These are phyloP conservation scores for Ascochyta clinopodiicola DNA, from an alignment of 2,329 filamentous ascomycete genomes.

Conservation along the genomic window DNA sequence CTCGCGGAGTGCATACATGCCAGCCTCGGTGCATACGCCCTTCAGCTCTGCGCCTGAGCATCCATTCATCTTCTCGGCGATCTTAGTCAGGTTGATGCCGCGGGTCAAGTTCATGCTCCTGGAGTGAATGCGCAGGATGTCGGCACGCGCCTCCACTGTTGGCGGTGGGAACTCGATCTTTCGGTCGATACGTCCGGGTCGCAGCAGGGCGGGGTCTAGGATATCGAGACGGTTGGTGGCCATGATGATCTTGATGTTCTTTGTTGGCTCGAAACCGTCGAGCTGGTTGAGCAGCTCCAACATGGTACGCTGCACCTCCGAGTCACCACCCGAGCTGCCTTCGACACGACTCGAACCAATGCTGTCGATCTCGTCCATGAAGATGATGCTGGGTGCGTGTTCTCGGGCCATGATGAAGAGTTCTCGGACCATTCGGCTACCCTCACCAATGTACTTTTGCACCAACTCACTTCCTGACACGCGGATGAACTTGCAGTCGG, in stretches of 20 bases:
- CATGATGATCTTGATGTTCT: conserved; percentile 99
- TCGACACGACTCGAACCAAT: conserved; percentile 98
- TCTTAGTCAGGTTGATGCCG: conserved; percentile 97
- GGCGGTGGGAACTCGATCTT: conserved; percentile 99
- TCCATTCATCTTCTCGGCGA: conserved; percentile 99
- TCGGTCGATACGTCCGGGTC: conserved; percentile 96
- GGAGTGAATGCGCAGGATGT: conserved; percentile 97
- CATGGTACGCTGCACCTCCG: conserved; percentile 98
- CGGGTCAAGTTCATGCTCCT: conserved; percentile 98
- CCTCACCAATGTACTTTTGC: conserved; percentile 99
- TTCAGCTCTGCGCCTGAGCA: conserved; percentile 97
- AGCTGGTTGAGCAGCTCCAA: conserved; percentile 97
- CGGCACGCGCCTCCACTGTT: conserved; percentile 92
- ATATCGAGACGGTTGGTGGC: conserved; percentile 98
- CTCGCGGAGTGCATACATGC: conserved; percentile 97
- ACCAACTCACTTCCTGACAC: conserved; percentile 96
- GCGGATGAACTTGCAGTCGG: conserved; percentile 98
- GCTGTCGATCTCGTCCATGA: conserved; percentile 99
- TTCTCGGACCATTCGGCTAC: conserved; percentile 97
- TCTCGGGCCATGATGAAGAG: conserved; percentile 99
- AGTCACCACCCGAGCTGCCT: conserved; percentile 92
- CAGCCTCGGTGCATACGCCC: conserved; percentile 97
- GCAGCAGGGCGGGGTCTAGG: conserved; percentile 89
- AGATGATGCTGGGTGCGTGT: conserved; percentile 97
- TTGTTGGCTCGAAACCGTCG: conserved; percentile 97